Base-by-base conservation (phyloP, 169 alveolate species). In the Plasmodium inui region DNA sequence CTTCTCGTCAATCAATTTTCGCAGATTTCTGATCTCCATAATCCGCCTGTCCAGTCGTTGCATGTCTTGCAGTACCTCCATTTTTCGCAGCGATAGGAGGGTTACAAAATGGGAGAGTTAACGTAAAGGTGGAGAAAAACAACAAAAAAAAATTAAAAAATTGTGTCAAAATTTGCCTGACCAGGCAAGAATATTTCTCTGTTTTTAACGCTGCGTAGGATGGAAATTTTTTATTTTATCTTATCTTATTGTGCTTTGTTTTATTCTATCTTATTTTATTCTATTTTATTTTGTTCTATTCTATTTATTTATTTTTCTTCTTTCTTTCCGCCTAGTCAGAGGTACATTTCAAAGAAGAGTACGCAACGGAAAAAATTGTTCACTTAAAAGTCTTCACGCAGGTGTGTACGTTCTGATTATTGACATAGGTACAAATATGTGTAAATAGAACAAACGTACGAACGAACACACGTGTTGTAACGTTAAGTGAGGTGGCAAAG, bases 1-100 rank as follows among this genome's bases (percentile, higher is more conserved):
- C 61, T 84, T 46, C 6, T 57, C 39, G 84, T 44, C 30, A 22
- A 37, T 8, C 73, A 44, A 22, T 9, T 72, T 84, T 84, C 61
- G 50, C 57, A 84, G 28, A 28, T 72, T 72, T 72, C 26, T 72
- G 7, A 84, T 84, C 37, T 84, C 84, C 53, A 26, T 34, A 73
- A 84, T 73, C 78, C 84, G 22, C 41, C 37, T 73, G 57, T 71
- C 76, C 76, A 84, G 44, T 50, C 71, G 84, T 26, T 84, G 83
- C 50, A 84, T 46, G 41, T 84, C 73, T 30, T 73, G 84, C 79
- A 84, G 61, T 28, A 84, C 83, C 61, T 72, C 84, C 93, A 84
- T 84, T 71, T 22, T 84, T 39, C 28, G 8, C 67, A 53, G 10
- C 34, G 53, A 26, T 14, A 41, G 32, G 67, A 76, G 83, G 61